Evolutionary conservation across 2,329 filamentous ascomycete genomes (phyloP).

Genomic region (Ilyonectria sp.): DNA sequence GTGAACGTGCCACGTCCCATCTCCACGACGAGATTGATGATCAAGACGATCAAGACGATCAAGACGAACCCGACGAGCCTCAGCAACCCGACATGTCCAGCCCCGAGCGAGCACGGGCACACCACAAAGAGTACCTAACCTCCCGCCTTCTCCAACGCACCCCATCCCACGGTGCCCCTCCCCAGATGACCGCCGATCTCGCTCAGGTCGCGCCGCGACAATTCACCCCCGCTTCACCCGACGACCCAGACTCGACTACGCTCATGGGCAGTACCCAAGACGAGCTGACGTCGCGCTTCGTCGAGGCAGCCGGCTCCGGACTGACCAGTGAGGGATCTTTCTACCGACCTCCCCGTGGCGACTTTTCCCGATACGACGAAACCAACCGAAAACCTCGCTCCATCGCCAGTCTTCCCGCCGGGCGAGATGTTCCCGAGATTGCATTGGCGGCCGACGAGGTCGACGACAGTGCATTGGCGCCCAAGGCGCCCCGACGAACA

Average conservation of each 20-base stretch:
- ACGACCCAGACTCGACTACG: slow-evolving; percentile 45
- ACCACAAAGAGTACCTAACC: slow-evolving; percentile 77
- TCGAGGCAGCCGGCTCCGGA: slow-evolving; percentile 66
- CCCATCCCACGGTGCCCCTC: slow-evolving; percentile 73
- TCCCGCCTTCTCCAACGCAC: slow-evolving; percentile 77
- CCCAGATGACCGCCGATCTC: slow-evolving; percentile 74
- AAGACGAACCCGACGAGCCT: slow-evolving; percentile 25
- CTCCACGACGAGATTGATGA: slow-evolving; percentile 32
- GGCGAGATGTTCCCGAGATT: slow-evolving; percentile 44
- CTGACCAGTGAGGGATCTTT: slow-evolving; percentile 68
- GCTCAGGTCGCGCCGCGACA: slow-evolving; percentile 58
- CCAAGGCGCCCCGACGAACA: slow-evolving; percentile 58
- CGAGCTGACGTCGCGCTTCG: slow-evolving; percentile 73
- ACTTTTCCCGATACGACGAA: slow-evolving; percentile 52
- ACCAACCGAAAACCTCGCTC: slow-evolving; percentile 60
- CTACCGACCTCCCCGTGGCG: slow-evolving; percentile 56
- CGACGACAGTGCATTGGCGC: slow-evolving; percentile 64
- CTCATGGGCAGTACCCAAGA: slow-evolving; percentile 56
- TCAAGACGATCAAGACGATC: slow-evolving; percentile 13
- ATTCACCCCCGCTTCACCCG: slow-evolving; percentile 52
- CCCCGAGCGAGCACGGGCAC: slow-evolving; percentile 59
- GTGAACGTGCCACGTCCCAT: slow-evolving; percentile 37
- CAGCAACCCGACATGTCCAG: slow-evolving; percentile 40
- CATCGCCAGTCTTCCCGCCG: slow-evolving; percentile 53
- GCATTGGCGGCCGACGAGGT: slow-evolving; percentile 49